These are phyloP conservation scores for Alternaria arborescens DNA, from an alignment of 2,329 filamentous ascomycete genomes.

Conservation along the genomic window DNA sequence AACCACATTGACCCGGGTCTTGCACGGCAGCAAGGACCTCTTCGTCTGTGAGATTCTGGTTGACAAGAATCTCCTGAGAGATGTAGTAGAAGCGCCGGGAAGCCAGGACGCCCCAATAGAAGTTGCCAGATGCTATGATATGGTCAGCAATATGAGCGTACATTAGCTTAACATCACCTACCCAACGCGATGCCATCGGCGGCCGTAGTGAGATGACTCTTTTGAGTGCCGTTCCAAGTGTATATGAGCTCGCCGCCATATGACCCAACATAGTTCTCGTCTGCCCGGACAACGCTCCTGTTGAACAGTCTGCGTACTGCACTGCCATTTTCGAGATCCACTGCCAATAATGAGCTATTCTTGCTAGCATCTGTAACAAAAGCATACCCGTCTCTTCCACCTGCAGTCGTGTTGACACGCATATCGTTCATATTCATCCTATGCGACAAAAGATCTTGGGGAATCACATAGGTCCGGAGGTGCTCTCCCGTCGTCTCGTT, in stretches of 20 bases:
- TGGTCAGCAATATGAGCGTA: neutral
- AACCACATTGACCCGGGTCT: conserved; percentile 51
- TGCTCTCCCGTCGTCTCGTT: conserved; percentile 42
- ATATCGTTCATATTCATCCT: conserved; percentile 55
- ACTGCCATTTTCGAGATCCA: conserved; percentile 50
- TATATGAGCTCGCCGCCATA: conserved; percentile 50
- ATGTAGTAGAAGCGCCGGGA: conserved; percentile 55
- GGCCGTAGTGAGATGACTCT: conserved; percentile 40
- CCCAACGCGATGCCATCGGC: conserved; percentile 52
- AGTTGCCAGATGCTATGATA: conserved; percentile 46
- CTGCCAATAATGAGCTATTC: conserved; percentile 50
- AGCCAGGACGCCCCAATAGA: conserved; percentile 56
- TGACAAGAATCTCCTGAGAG: conserved; percentile 46
- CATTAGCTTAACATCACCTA: neutral
- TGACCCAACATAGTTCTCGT: conserved; percentile 52
- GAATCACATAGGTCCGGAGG: conserved; percentile 52
- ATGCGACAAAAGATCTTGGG: conserved; percentile 44
- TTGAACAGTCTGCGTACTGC: conserved; percentile 51
- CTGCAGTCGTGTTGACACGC: conserved; percentile 55
- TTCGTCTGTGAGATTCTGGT: conserved; percentile 45
- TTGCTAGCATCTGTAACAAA: conserved; percentile 55
- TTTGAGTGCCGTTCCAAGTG: conserved; percentile 49
- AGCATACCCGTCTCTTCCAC: conserved; percentile 48
- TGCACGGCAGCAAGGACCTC: conserved; percentile 51
- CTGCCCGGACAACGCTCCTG: conserved; percentile 49